These are phyloP conservation scores for Lepidium aucheri DNA, from an alignment of 345 rosid species.

Conservation along the genomic window DNA sequence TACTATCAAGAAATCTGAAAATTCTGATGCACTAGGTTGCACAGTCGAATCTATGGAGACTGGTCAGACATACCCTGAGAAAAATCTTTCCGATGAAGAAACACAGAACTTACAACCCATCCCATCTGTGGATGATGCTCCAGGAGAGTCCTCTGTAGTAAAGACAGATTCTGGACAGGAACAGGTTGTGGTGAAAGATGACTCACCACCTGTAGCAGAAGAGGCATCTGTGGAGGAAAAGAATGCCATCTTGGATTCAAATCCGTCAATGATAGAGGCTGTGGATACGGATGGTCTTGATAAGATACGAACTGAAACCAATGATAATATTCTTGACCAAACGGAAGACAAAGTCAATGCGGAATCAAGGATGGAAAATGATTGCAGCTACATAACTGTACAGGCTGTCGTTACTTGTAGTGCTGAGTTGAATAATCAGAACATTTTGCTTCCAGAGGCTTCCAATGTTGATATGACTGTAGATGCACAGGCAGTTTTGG, in stretches of 20 bases:
- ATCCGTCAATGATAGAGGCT: slow-evolving; percentile 22
- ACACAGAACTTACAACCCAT: slow-evolving; percentile 31
- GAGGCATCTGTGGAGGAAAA: slow-evolving; percentile 32
- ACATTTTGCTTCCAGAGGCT: slow-evolving; percentile 5
- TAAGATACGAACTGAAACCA: slow-evolving; percentile 19
- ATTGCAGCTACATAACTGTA: slow-evolving; percentile 9
- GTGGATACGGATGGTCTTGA: slow-evolving; percentile 19
- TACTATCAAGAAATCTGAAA: slow-evolving; percentile 44
- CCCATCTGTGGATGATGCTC: slow-evolving; percentile 27
- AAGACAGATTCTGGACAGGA: slow-evolving; percentile 33
- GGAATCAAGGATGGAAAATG: slow-evolving; percentile 35
- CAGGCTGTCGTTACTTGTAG: slow-evolving; percentile 17
- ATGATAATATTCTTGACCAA: slow-evolving; percentile 29
- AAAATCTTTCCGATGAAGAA: slow-evolving; percentile 27
- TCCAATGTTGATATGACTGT: slow-evolving; percentile 9
- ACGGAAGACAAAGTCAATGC: slow-evolving; percentile 26
- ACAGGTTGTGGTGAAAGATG: slow-evolving; percentile 34
- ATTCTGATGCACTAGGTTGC: slow-evolving; percentile 67
- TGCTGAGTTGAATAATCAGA: slow-evolving; percentile 30
- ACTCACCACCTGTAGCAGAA: slow-evolving; percentile 25
- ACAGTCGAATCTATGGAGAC: slow-evolving; percentile 68
- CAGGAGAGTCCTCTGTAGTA: slow-evolving; percentile 27
- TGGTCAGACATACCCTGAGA: slow-evolving; percentile 35
- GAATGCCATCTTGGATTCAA: slow-evolving; percentile 25
- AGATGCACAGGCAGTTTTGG: slow-evolving; percentile 20